Evolutionary conservation across 2,329 filamentous ascomycete genomes (phyloP), one percentile per base, ranked within the genome.

Genomic region (Colletotrichum ledebouriae): DNA sequence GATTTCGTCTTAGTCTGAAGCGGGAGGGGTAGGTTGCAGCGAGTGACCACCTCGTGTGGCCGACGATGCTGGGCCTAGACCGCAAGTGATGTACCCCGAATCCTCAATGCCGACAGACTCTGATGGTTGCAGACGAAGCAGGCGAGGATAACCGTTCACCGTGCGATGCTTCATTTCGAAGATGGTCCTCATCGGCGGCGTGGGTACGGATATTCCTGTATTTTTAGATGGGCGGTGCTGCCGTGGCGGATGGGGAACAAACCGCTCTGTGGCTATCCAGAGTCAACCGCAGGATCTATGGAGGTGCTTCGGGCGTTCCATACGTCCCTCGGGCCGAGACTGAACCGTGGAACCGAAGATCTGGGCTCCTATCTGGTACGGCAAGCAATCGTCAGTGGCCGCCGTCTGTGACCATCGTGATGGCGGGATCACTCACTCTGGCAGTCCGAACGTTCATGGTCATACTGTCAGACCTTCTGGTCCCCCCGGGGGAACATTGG

Each of bases 381-480:
- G 37, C 34, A 47, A 20, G n/a, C 17, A 34, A 39, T 44, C 39
- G 41, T 11, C 53, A 59, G 29, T 52, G 60, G 53, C 29, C 10
- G 46, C 12, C 25, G 15, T 15, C 34, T 44, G n/a, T 15, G 12
- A 17, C 25, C 29, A 22, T 56, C 44, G n/a, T 63, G 42, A 25
- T 42, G 15, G 17, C 10, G 10, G 10, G 39, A 39, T 5, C 17
- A 29, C 46, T 17, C 12, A 11, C 13, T 44, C 20, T 46, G 25
- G 6, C 42, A 53, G 20, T 9, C 11, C 22, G 22, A 12, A 33
- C 7, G 5, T 22, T 13, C 6, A 53, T 17, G 37, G 65, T 59
- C 65, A 64, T 67, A 67, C 53, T 50, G 65, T 64, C 33, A 47
- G 37, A 41, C 33, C 20, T 53, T 7, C 20, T 46, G 13, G 17